Evolutionary conservation across 768 basidiomycete species (phyloP).

Genomic region (Mycena polygramma): DNA sequence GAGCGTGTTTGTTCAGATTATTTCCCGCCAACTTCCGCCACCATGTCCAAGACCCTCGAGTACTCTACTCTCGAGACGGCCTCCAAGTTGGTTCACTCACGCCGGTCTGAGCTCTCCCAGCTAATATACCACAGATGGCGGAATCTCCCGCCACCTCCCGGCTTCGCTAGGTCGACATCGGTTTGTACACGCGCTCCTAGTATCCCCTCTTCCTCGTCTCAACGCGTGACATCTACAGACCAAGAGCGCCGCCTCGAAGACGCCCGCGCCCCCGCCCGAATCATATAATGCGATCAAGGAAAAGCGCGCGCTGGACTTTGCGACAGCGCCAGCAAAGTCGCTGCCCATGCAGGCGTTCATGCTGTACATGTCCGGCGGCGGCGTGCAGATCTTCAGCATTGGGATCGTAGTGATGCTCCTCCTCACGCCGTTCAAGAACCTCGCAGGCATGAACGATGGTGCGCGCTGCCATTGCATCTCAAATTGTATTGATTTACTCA

Average conservation of each 20-base stretch:
- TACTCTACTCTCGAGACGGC: constrained; percentile 57
- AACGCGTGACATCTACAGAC: constrained; percentile 50
- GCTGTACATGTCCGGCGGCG: constrained; percentile 98
- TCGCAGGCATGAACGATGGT: constrained; percentile 86
- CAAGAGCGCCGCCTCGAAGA: constrained; percentile 51
- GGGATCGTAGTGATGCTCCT: constrained; percentile 96
- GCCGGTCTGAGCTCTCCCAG: background rate
- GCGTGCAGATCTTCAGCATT: constrained; percentile 97
- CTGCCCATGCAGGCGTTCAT: constrained; percentile 98
- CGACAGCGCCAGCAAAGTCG: constrained; percentile 86
- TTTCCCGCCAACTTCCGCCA: too few species aligned
- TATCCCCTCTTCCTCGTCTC: background rate
- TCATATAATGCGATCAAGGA: constrained; percentile 79
- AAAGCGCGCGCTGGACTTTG: constrained; percentile 89
- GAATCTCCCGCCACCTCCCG: constrained; percentile 74
- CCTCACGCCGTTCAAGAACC: constrained; percentile 86
- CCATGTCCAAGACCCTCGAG: constrained; percentile 45
- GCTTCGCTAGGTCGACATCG: constrained; percentile 68
- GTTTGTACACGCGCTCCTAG: constrained; percentile 39
- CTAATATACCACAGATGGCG: constrained; percentile 62
- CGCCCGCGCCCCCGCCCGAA: constrained; percentile 50
- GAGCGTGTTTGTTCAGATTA: too few species aligned
- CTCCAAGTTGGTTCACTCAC: constrained; percentile 49
- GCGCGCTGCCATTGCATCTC: constrained; percentile 42
- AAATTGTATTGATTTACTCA: background rate